A percentile compares a stretch with the other conserved stretches of the same genome.
phyloP scores from a whole-genome alignment of 192 early-diverging fungal species.

The Neocallimastix lanati region DNA sequence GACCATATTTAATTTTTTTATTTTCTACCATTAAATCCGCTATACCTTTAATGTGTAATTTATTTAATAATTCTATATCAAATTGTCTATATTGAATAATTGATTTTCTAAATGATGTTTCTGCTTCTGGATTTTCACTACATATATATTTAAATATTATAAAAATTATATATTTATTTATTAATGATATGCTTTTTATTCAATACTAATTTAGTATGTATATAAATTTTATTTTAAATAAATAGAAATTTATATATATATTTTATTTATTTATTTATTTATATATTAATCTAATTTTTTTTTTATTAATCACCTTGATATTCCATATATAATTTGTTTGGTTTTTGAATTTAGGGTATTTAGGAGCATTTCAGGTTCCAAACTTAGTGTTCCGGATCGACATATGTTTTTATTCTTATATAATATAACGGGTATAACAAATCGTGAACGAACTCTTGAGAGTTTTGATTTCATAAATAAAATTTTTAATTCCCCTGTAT shows the following conservation, averaged over 20 bases:
- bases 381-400: background rate
- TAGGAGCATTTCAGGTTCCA: background rate
- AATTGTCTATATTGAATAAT: background rate
- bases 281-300: no score
- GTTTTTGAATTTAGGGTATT: background rate
- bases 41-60: background rate
- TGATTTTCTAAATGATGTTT: background rate
- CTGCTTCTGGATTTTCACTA: background rate
- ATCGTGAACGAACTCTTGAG: background rate
- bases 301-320: background rate
- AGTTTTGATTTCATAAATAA: background rate
- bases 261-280: no score
- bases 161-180: no score
- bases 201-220: no score
- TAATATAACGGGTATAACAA: background rate
- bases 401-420: background rate
- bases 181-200: no score
- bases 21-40: background rate
- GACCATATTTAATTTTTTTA: background rate
- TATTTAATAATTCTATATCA: background rate
- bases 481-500: background rate
- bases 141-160: no score
- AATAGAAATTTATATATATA: no score
- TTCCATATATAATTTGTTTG: background rate
- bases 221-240: no score